Base-by-base conservation (phyloP, 2,329 filamentous ascomycete genomes). In the Diaporthe batatas region DNA sequence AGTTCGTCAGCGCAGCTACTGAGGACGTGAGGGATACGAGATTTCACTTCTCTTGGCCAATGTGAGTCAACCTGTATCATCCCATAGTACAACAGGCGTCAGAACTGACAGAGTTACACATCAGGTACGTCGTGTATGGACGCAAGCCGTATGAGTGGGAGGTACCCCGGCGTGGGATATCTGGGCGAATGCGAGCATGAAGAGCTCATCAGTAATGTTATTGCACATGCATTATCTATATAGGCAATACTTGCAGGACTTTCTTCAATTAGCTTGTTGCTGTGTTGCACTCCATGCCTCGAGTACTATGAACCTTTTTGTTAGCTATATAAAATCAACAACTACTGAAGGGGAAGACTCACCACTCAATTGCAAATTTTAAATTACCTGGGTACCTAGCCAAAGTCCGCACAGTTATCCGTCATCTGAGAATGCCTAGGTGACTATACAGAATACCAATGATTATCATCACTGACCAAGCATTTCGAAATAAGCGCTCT, bases 111-210 rank as follows among this genome's bases (percentile, higher is more conserved):
- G 21, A 10, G 10, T 21, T 25, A 23, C 6, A 1, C 55, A 42
- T 39, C 14, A 58, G 55, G 7, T 58, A 58, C 8, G 34, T 58
- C 5, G 55, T 58, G n/a, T 58, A 58, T 23, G 55, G 55, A 5
- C 55, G 55, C n/a, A 58, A 42, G 54, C 54, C 54, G 54, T 23
- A 36, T 6, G 21, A 58, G 11, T 39, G 55, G 55, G 55, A 58
- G 23, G 4, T 39, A 23, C 6, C 34, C 55, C 34, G 39, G 25
- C 16, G 29, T 11, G 34, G 34, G 14, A 36, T 4, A n/a, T 14
- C n/a, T 42, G 12, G 34, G 55, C 34, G 39, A 39, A 58, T 23
- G 8, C 23, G 16, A 58, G 36, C 3, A 58, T 34, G 29, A 25
- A 7, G 34, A n/a, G 55, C 12, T 34, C n/a, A 39, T 8, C 6